Percentiles rank a stretch among this genome's conserved stretches.
Conservation (phyloP, 345 rosid genomes). For the Laguncularia racemosa region DNA sequence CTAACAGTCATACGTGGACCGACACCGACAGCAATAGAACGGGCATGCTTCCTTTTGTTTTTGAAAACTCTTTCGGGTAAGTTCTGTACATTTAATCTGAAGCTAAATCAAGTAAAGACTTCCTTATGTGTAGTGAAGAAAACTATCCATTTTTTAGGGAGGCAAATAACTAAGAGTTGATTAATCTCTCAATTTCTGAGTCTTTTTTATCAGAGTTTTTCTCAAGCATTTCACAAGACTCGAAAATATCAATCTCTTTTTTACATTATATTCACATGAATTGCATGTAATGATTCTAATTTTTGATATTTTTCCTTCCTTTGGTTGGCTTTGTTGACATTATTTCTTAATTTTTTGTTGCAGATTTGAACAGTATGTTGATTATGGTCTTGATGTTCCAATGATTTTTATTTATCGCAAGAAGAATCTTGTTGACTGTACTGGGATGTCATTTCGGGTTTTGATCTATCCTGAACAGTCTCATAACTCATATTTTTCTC, state of each 20-base stretch:
- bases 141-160: neutral
- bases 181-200: too few relatives aligned
- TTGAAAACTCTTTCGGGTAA: constrained; percentile 88
- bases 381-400: constrained; percentile 98
- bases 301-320: neutral
- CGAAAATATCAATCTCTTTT: too few relatives aligned
- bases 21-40: constrained; percentile 89
- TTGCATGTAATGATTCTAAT: neutral
- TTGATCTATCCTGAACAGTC: constrained; percentile 38
- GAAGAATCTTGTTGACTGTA: constrained; percentile 79
- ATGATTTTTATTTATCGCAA: constrained; percentile 93
- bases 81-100: constrained; percentile 18
- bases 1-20: constrained; percentile 86
- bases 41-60: constrained; percentile 98
- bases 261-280: too few relatives aligned
- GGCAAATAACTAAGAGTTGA: too few relatives aligned
- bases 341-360: constrained; percentile 11
- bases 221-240: too few relatives aligned
- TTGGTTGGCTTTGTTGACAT: neutral
- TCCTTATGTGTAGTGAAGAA: neutral
- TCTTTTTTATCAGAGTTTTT: too few relatives aligned
- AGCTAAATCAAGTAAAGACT: neutral
- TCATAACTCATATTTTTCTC: constrained; percentile 23
- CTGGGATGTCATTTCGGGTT: constrained; percentile 96
- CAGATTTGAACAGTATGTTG: constrained; percentile 99